phyloP scores from a whole-genome alignment of 208 protist species.

The Phytomonas serpens region DNA sequence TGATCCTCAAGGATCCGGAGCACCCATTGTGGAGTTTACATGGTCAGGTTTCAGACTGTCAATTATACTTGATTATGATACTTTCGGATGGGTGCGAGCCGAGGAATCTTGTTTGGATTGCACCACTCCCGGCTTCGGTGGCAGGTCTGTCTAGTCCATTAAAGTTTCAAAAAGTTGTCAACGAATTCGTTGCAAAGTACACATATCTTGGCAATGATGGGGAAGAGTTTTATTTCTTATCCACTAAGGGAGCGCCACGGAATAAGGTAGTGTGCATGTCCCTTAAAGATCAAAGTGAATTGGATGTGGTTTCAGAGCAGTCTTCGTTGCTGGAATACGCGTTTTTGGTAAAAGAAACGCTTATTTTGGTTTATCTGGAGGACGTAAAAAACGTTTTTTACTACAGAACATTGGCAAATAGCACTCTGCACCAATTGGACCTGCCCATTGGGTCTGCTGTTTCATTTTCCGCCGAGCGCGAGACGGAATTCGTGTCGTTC shows the following conservation, averaged over 20 bases:
- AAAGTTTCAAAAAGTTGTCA: conserved; percentile 57
- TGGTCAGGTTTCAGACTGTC: conserved; percentile 73
- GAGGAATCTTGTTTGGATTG: conserved; percentile 77
- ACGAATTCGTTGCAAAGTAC: conserved; percentile 86
- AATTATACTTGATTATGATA: conserved; percentile 62
- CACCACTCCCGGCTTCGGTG: conserved; percentile 31
- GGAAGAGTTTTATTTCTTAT: conserved; percentile 76
- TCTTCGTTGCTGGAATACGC: conserved; percentile 59
- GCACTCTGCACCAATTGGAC: conserved; percentile 23
- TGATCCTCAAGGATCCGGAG: conserved; percentile 60
- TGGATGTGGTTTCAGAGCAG: conserved; percentile 62
- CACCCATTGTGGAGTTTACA: conserved; percentile 64
- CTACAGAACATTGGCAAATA: conserved; percentile 44
- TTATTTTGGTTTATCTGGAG: conserved; percentile 85
- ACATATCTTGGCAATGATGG: conserved; percentile 85
- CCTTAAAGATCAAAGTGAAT: conserved; percentile 19
- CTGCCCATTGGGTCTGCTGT: conserved; percentile 76
- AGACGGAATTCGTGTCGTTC: conserved; percentile 78
- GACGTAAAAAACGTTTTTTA: conserved; percentile 93
- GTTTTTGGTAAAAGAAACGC: conserved; percentile 47
- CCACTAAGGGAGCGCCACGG: conserved; percentile 83
- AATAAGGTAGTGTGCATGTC: conserved; percentile 78
- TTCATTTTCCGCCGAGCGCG: conserved; percentile 33
- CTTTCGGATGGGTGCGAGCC: conserved; percentile 70
- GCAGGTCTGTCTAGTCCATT: conserved; percentile 35